phyloP scores from a whole-genome alignment of 805 yeast genomes.

The Kodamaea hsintzibuensis region DNA sequence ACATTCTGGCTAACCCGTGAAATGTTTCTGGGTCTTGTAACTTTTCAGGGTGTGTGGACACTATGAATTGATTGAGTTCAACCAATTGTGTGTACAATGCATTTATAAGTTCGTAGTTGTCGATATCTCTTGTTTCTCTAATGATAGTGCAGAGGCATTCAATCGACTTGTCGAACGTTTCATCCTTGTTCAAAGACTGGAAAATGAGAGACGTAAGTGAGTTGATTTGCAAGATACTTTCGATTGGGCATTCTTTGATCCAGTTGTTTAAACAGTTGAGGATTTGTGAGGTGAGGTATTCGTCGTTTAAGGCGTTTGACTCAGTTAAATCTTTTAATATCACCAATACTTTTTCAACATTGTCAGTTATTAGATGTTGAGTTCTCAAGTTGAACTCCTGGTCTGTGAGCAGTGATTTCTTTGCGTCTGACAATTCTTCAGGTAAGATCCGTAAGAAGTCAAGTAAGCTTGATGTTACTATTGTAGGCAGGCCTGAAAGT shows the following conservation, averaged over 20 bases:
- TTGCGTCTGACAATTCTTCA: conserved; percentile 81
- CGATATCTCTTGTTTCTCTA: conserved; percentile 78
- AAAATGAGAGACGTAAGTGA: conserved; percentile 72
- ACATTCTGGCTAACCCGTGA: conserved; percentile 70
- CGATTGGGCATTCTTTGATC: conserved; percentile 84
- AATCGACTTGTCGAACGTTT: conserved; percentile 77
- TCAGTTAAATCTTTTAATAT: conserved; percentile 54
- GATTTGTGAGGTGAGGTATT: conserved; percentile 34
- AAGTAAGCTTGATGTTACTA: conserved; percentile 49
- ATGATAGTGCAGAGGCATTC: conserved; percentile 85
- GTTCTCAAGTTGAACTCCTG: conserved; percentile 74
- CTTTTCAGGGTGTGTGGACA: conserved; percentile 30
- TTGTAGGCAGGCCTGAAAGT: conserved; percentile 39
- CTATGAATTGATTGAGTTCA: conserved; percentile 53
- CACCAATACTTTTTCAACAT: conserved; percentile 66
- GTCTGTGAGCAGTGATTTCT: conserved; percentile 75
- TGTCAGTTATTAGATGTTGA: conserved; percentile 59
- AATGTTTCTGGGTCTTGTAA: conserved; percentile 64
- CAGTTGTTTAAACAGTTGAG: conserved; percentile 84
- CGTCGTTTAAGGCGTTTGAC: conserved; percentile 8
- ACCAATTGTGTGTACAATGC: conserved; percentile 71
- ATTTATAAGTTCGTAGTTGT: conserved; percentile 58
- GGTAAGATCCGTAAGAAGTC: conserved; percentile 88
- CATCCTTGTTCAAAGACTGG: conserved; percentile 56
- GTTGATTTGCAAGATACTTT: conserved; percentile 59